Percentiles rank a stretch among this genome's conserved stretches.
phyloP scores from a whole-genome alignment of 1,284 basidiomycete species.

The Leccinum insolens region DNA sequence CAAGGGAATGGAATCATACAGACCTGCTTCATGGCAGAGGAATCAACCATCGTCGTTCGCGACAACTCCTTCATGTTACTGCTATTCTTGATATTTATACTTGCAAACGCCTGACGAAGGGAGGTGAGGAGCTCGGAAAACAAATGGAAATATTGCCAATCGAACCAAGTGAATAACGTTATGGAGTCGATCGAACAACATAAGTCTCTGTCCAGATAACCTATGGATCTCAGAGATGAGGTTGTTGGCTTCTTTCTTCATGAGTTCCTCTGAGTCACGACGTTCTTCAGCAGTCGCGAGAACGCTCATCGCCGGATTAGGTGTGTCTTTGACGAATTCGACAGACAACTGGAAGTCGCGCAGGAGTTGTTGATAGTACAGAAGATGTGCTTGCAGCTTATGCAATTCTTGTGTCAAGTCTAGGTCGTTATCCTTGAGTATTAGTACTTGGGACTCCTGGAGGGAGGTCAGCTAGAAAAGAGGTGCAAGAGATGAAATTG shows the following conservation, averaged over 20 bases:
- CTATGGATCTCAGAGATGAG: slow-evolving; percentile 49
- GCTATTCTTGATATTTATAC: slow-evolving; percentile 51
- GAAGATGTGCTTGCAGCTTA: slow-evolving; percentile 53
- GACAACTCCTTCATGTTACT: slow-evolving; percentile 47
- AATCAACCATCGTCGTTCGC: slow-evolving; percentile 48
- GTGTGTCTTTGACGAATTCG: slow-evolving; percentile 46
- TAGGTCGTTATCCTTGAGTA: slow-evolving; percentile 41
- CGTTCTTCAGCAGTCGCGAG: slow-evolving; percentile 18
- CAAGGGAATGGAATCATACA: slow-evolving; percentile 2
- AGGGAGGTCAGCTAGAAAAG: background rate
- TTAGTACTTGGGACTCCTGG: slow-evolving; percentile 50
- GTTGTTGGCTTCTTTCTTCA: slow-evolving; percentile 46
- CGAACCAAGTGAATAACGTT: slow-evolving; percentile 53
- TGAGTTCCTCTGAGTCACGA: slow-evolving; percentile 26
- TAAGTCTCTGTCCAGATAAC: slow-evolving; percentile 41
- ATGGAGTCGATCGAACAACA: slow-evolving; percentile 49
- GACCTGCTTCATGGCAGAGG: slow-evolving; percentile 52
- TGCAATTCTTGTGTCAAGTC: slow-evolving; percentile 51
- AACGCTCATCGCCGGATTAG: slow-evolving; percentile 44
- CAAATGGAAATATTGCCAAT: background rate
- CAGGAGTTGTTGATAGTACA: slow-evolving; percentile 55
- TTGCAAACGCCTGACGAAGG: slow-evolving; percentile 47
- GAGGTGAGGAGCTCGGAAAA: background rate
- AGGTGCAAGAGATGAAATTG: background rate
- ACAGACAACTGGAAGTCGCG: slow-evolving; percentile 55